Conservation (phyloP, 129 eudicot species). For the Smallanthus sonchifolius region DNA sequence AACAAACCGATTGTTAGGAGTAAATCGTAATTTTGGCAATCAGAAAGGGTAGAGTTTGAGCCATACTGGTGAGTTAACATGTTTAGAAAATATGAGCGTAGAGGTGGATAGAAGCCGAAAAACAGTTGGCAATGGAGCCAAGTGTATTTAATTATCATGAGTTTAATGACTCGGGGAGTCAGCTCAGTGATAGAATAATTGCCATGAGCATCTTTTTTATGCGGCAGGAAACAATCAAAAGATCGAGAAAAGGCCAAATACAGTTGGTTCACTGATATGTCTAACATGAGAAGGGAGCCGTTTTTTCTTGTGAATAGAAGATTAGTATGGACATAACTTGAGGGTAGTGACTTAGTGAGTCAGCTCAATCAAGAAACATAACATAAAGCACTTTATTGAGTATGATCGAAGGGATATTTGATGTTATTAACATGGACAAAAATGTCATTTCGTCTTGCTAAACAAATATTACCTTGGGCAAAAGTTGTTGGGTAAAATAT, state of each 20-base stretch:
- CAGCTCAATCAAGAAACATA: not conserved
- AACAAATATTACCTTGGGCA: not conserved
- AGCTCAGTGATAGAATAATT: not conserved
- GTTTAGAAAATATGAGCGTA: not conserved
- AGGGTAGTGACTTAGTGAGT: constrained; percentile 6
- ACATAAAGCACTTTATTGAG: not conserved
- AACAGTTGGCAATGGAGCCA: constrained; percentile 4
- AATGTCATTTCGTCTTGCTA: too few relatives aligned
- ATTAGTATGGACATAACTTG: not conserved
- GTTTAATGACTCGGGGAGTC: not conserved
- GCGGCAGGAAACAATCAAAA: not conserved
- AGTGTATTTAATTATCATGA: not conserved
- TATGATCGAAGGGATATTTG: too few relatives aligned
- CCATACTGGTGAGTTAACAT: not conserved
- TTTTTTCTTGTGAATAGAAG: not conserved
- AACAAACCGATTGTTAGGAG: not conserved
- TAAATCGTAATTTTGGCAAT: not conserved
- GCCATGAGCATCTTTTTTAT: not conserved
- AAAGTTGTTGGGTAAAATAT: not conserved
- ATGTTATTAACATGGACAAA: too few relatives aligned
- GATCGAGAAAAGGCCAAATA: not conserved
- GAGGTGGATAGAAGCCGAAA: constrained; percentile 1
- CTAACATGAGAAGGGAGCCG: not conserved
- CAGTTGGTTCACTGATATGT: not conserved
- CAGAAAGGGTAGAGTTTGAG: not conserved